Base-by-base conservation (phyloP, 805 yeast genomes). In the Candida vartiovaarae region DNA sequence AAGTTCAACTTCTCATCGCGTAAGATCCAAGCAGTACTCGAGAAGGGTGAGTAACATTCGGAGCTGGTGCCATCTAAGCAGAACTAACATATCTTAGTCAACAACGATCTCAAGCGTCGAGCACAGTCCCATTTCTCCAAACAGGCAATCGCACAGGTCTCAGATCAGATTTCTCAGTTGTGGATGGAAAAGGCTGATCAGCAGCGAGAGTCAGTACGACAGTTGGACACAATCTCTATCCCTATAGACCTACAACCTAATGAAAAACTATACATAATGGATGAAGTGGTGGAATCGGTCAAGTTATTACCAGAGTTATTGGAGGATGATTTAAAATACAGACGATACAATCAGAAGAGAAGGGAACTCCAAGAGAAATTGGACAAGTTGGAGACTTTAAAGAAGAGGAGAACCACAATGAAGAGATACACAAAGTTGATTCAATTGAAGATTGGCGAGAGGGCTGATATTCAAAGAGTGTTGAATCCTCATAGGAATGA, bases 111-210 rank as follows among this genome's bases (percentile, higher is more conserved):
- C 1, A 8, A 38, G 1, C 33, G 37, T 1, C 45, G 48, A 4
- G 42, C 45, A 36, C 48, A 45, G 7, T 36, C 32, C 27, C 43
- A 36, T 24, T 55, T 43, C 41, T 55, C 61, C 7, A 44, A 45
- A 24, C 59, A 58, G 36, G 47, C 62, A 6, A 43, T 52, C 8
- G 45, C 43, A 20, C 53, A 55, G 31, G 39, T 47, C 3, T 39
- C 46, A 15, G 56, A 55, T 24, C 62, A 58, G 26, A 47, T 56
- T 3, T 8, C 42, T 3, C 41, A 43, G 8, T 10, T 55, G 26
- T 44, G 55, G 50, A 43, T 47, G 5, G 47, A 49, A 8, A 32
- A 42, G 29, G 10, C 35, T 1, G 41, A 40, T 4, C 34, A 45
- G 5, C 40, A 44, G 20, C 36, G 46, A 4, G 34, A 39, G 7